Evolutionary conservation across 225 moss, liverwort and hornwort species (phyloP).

Genomic region (Anthoceros angustus): DNA sequence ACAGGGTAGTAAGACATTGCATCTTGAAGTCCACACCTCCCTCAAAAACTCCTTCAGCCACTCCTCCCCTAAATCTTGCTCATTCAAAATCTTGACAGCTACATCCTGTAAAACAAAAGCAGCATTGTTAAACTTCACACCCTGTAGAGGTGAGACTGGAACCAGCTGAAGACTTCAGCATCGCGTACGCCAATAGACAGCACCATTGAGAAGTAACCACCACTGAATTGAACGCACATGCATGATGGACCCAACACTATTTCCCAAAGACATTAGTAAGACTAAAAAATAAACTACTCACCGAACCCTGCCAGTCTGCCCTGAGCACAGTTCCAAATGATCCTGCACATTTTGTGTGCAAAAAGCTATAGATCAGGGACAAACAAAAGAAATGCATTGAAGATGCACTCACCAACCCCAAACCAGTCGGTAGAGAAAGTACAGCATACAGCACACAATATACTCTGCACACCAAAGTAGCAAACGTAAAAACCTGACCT

Average conservation of each 20-base stretch:
- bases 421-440: neutral
- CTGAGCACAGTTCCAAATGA: neutral
- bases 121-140: neutral
- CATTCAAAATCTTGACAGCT: slow-evolving; percentile 40
- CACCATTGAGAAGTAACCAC: neutral
- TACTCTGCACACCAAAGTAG: neutral
- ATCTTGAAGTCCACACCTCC: slow-evolving; percentile 21
- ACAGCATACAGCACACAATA: neutral
- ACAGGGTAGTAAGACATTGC: neutral
- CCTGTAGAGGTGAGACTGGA: neutral
- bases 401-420: neutral
- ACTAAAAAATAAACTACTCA: neutral
- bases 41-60: slow-evolving; percentile 28
- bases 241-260: neutral
- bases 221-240: neutral
- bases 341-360: neutral
- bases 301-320: neutral
- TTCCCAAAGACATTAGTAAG: neutral
- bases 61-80: slow-evolving; percentile 38
- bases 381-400: neutral
- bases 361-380: neutral
- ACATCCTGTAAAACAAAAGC: slow-evolving; percentile 28
- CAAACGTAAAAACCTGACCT: neutral
- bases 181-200: no score
- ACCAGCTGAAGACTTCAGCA: no score